A percentile compares a stretch with the other conserved stretches of the same genome.
phyloP scores from a whole-genome alignment of 306 rosid species.

The Cucurbita moschata region DNA sequence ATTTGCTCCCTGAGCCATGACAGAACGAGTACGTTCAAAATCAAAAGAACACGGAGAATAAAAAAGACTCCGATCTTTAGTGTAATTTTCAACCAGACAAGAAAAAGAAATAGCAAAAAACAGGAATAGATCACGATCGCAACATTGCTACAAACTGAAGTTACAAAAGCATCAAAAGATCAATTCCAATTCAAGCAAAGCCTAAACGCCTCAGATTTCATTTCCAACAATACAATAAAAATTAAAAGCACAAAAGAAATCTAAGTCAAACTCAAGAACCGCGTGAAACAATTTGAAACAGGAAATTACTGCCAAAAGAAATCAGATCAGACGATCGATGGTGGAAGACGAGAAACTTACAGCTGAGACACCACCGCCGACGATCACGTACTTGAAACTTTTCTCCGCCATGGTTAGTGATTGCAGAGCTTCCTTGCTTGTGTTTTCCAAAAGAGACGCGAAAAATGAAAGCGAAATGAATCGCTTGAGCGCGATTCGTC shows the following conservation, averaged over 20 bases:
- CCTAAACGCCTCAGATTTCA: background rate
- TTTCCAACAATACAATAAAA: background rate
- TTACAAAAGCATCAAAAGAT: background rate
- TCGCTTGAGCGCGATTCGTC: background rate
- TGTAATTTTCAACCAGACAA: background rate
- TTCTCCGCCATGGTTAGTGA: slow-evolving; percentile 47
- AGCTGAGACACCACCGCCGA: slow-evolving; percentile 94
- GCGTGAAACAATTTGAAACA: background rate
- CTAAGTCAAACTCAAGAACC: background rate
- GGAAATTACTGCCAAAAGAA: background rate
- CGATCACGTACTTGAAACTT: slow-evolving; percentile 65
- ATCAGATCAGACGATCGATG: background rate
- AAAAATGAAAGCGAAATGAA: background rate
- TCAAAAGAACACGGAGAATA: background rate
- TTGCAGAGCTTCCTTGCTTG: background rate
- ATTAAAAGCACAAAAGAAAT: background rate
- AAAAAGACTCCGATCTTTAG: background rate
- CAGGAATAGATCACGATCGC: background rate
- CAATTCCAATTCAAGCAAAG: background rate
- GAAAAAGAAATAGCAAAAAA: background rate
- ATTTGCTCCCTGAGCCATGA: background rate
- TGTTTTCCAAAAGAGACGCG: background rate
- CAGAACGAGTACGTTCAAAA: background rate
- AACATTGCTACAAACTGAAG: background rate
- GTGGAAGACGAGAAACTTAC: slow-evolving; percentile 33